Conservation (phyloP, 495 filamentous ascomycete genomes). For the Pyrenula massariospora region DNA sequence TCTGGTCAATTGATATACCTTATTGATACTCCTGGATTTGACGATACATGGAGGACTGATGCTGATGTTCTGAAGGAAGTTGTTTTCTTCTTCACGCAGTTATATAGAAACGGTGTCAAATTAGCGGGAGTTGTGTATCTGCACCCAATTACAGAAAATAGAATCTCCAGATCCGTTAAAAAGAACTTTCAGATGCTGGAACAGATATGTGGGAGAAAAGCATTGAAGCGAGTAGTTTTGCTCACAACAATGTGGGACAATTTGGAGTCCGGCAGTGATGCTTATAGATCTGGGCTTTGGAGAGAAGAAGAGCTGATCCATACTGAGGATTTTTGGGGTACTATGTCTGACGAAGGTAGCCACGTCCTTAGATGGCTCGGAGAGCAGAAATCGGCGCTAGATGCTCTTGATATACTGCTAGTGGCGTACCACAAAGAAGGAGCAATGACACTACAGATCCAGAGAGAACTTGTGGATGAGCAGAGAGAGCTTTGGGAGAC, state of each 20-base stretch:
- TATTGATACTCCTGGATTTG: slow-evolving; percentile 33
- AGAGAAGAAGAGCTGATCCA: slow-evolving; percentile 21
- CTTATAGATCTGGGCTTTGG: slow-evolving; percentile 3
- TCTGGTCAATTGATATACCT: slow-evolving; percentile 10
- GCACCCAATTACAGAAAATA: slow-evolving; percentile 28
- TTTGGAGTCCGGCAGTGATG: slow-evolving; percentile 4
- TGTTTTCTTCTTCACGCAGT: slow-evolving; percentile 11
- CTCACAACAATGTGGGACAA: slow-evolving; percentile 33
- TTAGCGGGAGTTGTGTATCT: slow-evolving; percentile 27
- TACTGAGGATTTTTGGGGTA: slow-evolving; percentile 25
- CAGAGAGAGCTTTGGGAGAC: slow-evolving; percentile 5
- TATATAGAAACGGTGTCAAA: slow-evolving; percentile 7
- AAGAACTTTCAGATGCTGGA: slow-evolving; percentile 31
- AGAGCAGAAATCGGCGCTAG: slow-evolving; percentile 16
- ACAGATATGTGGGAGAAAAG: slow-evolving; percentile 25
- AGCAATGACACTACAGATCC: slow-evolving; percentile 1
- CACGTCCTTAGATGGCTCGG: slow-evolving; percentile 13
- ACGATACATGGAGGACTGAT: slow-evolving; percentile 23
- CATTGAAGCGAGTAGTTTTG: slow-evolving; percentile 25
- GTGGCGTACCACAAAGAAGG: neutral
- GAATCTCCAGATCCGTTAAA: slow-evolving; percentile 24
- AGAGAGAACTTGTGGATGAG: slow-evolving; percentile 8
- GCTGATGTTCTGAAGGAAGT: slow-evolving; percentile 25
- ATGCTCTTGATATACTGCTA: slow-evolving; percentile 11
- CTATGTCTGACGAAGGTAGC: slow-evolving; percentile 15